These are phyloP conservation scores for Pyrenophora seminiperda DNA, from an alignment of 2,329 filamentous ascomycete species.

Conservation along the genomic window DNA sequence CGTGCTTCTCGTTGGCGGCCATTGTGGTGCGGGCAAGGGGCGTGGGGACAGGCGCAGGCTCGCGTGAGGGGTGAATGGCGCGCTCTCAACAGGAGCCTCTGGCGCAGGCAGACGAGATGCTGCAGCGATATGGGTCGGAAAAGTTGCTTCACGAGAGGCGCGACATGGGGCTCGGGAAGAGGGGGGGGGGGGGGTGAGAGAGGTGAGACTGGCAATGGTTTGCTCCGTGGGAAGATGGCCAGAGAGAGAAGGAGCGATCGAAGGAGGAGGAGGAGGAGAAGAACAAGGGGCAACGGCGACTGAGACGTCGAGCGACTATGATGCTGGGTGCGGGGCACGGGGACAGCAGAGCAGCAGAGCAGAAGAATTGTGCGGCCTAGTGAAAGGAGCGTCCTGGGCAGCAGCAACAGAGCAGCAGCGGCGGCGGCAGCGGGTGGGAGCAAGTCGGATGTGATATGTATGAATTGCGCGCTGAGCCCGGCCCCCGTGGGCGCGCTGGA, in stretches of 20 bases:
- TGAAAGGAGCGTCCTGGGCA: constrained; percentile 7
- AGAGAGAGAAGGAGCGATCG: constrained; percentile 22
- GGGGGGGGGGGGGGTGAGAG: not conserved
- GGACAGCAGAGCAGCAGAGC: constrained; percentile 7
- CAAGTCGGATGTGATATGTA: constrained; percentile 16
- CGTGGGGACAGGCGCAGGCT: constrained; percentile 7
- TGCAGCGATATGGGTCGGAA: constrained; percentile 18
- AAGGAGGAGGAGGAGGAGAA: constrained; percentile 6
- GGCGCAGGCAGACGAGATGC: constrained; percentile 10
- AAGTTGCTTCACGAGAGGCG: constrained; percentile 3
- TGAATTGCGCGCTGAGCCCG: constrained; percentile 17
- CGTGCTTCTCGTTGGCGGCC: constrained; percentile 38
- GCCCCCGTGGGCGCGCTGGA: constrained; percentile 16
- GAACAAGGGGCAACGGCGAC: not conserved
- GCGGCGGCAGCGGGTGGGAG: constrained; percentile 14
- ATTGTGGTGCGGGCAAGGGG: constrained; percentile 29
- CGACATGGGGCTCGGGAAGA: not conserved
- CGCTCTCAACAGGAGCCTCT: constrained; percentile 17
- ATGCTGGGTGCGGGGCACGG: no score
- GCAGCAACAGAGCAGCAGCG: constrained; percentile 3
- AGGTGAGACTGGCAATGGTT: no score
- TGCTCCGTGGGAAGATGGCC: constrained; percentile 2
- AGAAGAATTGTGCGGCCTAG: constrained; percentile 15
- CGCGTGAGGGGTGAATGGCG: not conserved
- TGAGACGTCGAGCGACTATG: no score